Base-by-base conservation (phyloP, 2,329 filamentous ascomycete species). In the Penicillium sp. region DNA sequence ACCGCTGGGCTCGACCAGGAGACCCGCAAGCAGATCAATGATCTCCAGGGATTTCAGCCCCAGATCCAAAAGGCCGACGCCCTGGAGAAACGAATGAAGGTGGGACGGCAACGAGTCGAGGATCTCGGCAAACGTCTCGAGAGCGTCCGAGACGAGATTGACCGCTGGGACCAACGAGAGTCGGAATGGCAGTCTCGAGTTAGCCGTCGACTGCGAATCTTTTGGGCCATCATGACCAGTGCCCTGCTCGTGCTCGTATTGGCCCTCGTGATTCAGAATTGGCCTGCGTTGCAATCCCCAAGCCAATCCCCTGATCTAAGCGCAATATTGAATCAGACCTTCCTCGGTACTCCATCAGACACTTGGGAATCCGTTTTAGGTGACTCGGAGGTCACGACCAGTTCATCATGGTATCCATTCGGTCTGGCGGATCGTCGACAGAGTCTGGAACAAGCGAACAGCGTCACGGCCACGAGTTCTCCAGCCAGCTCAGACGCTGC, bases 91-190 rank as follows among this genome's bases (percentile, higher is more conserved):
- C 72, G 78, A 10, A 78, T 80, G 71, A 68, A 68, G 31, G 62
- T 54, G 9, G 75, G 73, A 3, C 68, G 68, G 31, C 61, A 67
- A 23, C 72, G 68, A 47, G 75, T 77, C 3, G 68, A 72, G 49
- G 63, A 65, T 11, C 67, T 80, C 47, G 72, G 72, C 14, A 58
- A 69, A 37, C 71, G 77, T 37, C 67, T 81, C 14, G 73, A 77
- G 29, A 64, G 59, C 2, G 77, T 78, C 31, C 67, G 74, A 42
- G 56, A 62, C 16, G 71, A 73, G 58, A 77, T 80, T 44, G 71
- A 77, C 54, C 67, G 64, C 35, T 80, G 77, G 75, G 77, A 80
- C 55, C 67, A 67, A 49, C 67, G 71, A 54, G 78, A 81, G 55
- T 64, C 63, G 11, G 75, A 80, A 53, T 78, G 73, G 71, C 75